Evolutionary conservation across 306 rosid genomes (phyloP).

Genomic region (Begonia masoniana): DNA sequence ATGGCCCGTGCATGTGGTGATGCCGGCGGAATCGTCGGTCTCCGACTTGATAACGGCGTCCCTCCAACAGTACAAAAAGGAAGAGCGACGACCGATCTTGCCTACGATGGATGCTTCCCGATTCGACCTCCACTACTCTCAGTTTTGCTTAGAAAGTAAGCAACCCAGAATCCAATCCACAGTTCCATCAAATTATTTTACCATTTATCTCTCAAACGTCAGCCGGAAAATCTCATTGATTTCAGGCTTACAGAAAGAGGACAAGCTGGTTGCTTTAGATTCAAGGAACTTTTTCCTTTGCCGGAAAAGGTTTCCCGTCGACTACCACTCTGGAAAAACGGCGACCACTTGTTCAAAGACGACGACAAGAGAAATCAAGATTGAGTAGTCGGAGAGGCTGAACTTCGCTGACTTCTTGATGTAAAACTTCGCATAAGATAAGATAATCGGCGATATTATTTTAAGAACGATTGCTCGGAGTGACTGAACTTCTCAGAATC

Average conservation of each 20-base stretch:
- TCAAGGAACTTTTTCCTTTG: constrained; percentile 75
- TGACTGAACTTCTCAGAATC: too few species aligned
- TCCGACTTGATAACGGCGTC: constrained; percentile 39
- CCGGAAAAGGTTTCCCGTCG: constrained; percentile 15
- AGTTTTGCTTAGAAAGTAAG: constrained; percentile 91
- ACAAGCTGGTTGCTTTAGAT: constrained; percentile 45
- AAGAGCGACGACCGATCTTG: constrained; percentile 67
- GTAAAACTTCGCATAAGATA: constrained; percentile 8
- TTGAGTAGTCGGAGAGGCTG: constrained; percentile 37
- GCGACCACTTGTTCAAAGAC: constrained; percentile 35
- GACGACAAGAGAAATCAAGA: constrained; percentile 18
- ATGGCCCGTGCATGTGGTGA: constrained; percentile 57
- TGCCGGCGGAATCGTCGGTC: constrained; percentile 43
- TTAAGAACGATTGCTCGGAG: too few species aligned
- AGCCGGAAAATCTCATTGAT: not conserved
- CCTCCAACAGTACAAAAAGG: constrained; percentile 43
- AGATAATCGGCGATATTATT: too few species aligned
- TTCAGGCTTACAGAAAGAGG: constrained; percentile 53
- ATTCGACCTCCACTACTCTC: constrained; percentile 83
- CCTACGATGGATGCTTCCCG: constrained; percentile 19
- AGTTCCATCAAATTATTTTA: not conserved
- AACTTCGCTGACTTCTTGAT: constrained; percentile 47
- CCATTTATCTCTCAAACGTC: too few species aligned
- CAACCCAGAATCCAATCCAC: too few species aligned
- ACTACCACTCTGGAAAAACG: constrained; percentile 17